These are phyloP conservation scores for Cutaneotrichosporon cutaneum DNA, from an alignment of 1,284 basidiomycete genomes.

Conservation along the genomic window DNA sequence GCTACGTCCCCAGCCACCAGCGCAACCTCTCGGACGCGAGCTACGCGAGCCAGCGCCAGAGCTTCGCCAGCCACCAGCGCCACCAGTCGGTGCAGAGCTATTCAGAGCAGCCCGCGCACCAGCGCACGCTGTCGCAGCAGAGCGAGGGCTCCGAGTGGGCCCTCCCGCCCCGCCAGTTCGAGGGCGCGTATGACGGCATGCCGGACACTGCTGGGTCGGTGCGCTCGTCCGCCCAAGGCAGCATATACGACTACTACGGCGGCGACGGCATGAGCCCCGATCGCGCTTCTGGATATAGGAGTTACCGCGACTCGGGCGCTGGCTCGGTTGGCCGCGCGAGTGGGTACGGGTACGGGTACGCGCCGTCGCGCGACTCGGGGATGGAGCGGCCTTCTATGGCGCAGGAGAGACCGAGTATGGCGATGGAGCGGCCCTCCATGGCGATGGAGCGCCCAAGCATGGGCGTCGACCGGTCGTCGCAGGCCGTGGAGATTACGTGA, in stretches of 20 bases:
- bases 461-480: conserved; percentile 20
- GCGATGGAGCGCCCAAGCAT: background rate
- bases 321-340: background rate
- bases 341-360: background rate
- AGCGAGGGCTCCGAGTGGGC: conserved; percentile 1
- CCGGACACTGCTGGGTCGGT: background rate
- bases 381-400: background rate
- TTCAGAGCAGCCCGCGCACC: background rate
- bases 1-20: background rate
- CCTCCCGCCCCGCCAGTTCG: conserved; percentile 10
- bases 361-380: background rate
- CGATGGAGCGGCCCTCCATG: background rate
- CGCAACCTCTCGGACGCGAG: background rate
- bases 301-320: background rate
- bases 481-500: conserved; percentile 44
- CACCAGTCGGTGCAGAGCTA: background rate
- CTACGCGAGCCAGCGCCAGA: background rate
- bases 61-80: background rate
- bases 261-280: conserved; percentile 5
- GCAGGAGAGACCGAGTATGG: background rate
- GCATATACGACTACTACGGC: conserved; percentile 20
- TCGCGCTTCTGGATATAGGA: background rate
- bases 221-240: conserved; percentile 16
- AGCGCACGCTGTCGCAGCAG: conserved; percentile 17
- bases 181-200: background rate